These are phyloP conservation scores for Podospora pseudocomata DNA, from an alignment of 495 filamentous ascomycete species.

Conservation along the genomic window DNA sequence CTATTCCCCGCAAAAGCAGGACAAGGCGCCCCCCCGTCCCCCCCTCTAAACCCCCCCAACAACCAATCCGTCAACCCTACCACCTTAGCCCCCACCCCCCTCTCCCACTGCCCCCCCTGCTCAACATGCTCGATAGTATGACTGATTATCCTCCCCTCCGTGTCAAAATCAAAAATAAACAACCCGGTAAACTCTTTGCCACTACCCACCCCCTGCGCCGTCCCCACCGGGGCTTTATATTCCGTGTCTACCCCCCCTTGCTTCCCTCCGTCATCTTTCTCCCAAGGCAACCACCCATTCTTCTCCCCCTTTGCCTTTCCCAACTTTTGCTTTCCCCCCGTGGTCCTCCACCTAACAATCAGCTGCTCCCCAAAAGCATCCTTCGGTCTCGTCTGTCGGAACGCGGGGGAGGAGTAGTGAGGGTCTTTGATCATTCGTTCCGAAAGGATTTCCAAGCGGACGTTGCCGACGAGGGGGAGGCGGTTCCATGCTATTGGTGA, in stretches of 20 bases:
- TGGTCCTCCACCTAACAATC: conserved; percentile 77
- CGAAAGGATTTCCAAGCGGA: conserved; percentile 77
- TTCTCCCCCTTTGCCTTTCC: conserved; percentile 7
- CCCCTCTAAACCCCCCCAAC: conserved; percentile 54
- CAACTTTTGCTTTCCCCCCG: conserved; percentile 35
- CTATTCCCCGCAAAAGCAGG: conserved; percentile 30
- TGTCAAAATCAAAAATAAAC: conserved; percentile 95
- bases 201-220: conserved; percentile 17
- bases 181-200: conserved; percentile 67
- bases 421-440: conserved; percentile 72
- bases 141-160: conserved; percentile 72
- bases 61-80: conserved; percentile 88
- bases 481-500: conserved; percentile 93
- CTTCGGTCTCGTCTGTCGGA: conserved; percentile 19
- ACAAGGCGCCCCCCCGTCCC: conserved; percentile 25
- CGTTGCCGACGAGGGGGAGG: conserved; percentile 83
- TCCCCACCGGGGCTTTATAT: conserved; percentile 28
- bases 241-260: background rate
- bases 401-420: background rate
- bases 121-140: conserved; percentile 95
- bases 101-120: conserved; percentile 64
- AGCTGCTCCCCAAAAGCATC: conserved; percentile 67
- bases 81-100: conserved; percentile 60
- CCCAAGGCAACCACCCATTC: background rate
- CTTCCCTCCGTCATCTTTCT: background rate